phyloP scores from a whole-genome alignment of 257 asterid genomes.

The Nemophila menziesii region DNA sequence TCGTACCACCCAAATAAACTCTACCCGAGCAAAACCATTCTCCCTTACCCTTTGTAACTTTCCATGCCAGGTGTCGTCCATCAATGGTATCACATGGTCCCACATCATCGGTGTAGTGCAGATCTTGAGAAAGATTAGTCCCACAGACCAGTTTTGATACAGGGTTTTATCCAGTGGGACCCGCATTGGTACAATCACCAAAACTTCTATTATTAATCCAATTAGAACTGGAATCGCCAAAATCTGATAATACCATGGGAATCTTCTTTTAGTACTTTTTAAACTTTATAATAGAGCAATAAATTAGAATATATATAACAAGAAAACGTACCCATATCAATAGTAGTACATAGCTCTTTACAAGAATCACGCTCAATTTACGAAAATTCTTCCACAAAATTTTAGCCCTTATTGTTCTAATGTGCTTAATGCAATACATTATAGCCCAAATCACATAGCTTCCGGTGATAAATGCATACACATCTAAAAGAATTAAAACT shows the following conservation, averaged over 20 bases:
- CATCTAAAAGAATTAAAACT: slow-evolving; percentile 38
- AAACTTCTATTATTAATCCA: slow-evolving; percentile 88
- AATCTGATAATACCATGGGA: too few relatives aligned
- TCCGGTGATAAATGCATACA: slow-evolving; percentile 89
- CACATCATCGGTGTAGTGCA: too few relatives aligned
- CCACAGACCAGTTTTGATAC: slow-evolving; percentile 98
- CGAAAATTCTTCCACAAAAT: slow-evolving; percentile 51
- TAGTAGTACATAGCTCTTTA: slow-evolving; percentile 75
- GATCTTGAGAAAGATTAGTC: slow-evolving; percentile 82
- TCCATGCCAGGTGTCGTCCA: too few relatives aligned
- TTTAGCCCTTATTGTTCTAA: slow-evolving; percentile 61
- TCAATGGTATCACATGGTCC: too few relatives aligned
- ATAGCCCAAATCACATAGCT: slow-evolving; percentile 94
- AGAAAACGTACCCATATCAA: too few relatives aligned
- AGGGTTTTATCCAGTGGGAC: slow-evolving; percentile 96
- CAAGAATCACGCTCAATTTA: slow-evolving; percentile 81
- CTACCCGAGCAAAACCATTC: too few relatives aligned
- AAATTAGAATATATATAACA: too few relatives aligned
- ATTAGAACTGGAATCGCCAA: slow-evolving; percentile 81
- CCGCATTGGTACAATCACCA: slow-evolving; percentile 95
- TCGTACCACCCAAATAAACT: too few relatives aligned
- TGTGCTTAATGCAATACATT: slow-evolving; percentile 63
- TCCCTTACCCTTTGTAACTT: too few relatives aligned
- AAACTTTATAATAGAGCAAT: not conserved
- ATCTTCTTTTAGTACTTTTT: slow-evolving; percentile 40